Percentiles rank a stretch among this genome's conserved stretches.
Evolutionary conservation across 2,329 filamentous ascomycete species (phyloP).

Genomic region (Fusarium hainanense): DNA sequence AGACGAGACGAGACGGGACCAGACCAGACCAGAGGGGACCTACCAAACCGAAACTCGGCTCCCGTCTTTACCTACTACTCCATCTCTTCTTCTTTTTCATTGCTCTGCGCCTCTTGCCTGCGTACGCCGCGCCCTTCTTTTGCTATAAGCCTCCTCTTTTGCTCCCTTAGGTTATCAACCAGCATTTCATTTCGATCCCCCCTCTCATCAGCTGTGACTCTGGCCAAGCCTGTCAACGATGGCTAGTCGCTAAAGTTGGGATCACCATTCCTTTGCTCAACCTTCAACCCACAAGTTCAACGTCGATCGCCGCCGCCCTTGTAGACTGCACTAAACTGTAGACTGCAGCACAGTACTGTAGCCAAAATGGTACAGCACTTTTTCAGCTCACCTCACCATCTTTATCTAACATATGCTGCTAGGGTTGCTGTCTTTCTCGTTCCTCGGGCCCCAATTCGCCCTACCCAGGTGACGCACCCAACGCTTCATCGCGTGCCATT

Average conservation of each 20-base stretch:
- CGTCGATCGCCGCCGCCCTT: slow-evolving; percentile 16
- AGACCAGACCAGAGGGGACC: neutral
- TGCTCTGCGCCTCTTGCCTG: slow-evolving; percentile 28
- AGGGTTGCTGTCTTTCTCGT: slow-evolving; percentile 69
- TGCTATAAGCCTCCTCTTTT: slow-evolving; percentile 4
- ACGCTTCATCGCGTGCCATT: slow-evolving; percentile 65
- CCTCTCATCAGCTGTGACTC: slow-evolving; percentile 21
- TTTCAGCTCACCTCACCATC: neutral
- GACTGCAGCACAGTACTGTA: neutral
- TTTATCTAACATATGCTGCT: slow-evolving; percentile 31
- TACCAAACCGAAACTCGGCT: slow-evolving; percentile 18
- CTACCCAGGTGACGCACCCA: slow-evolving; percentile 61
- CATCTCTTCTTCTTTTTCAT: slow-evolving; percentile 1
- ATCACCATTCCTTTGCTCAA: slow-evolving; percentile 31
- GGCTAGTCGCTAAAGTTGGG: slow-evolving; percentile 37
- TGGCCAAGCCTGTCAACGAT: slow-evolving; percentile 30
- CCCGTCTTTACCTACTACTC: slow-evolving; percentile 18
- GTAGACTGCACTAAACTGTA: neutral
- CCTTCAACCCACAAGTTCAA: slow-evolving; percentile 25
- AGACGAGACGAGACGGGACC: slow-evolving; percentile 8
- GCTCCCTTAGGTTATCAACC: neutral
- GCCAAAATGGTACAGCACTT: slow-evolving; percentile 37
- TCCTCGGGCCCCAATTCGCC: slow-evolving; percentile 64
- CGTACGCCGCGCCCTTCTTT: slow-evolving; percentile 4
- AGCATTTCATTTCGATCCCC: neutral